These are phyloP conservation scores for Berkeleyomyces basicola DNA, from an alignment of 2,329 filamentous ascomycete genomes.

Conservation along the genomic window DNA sequence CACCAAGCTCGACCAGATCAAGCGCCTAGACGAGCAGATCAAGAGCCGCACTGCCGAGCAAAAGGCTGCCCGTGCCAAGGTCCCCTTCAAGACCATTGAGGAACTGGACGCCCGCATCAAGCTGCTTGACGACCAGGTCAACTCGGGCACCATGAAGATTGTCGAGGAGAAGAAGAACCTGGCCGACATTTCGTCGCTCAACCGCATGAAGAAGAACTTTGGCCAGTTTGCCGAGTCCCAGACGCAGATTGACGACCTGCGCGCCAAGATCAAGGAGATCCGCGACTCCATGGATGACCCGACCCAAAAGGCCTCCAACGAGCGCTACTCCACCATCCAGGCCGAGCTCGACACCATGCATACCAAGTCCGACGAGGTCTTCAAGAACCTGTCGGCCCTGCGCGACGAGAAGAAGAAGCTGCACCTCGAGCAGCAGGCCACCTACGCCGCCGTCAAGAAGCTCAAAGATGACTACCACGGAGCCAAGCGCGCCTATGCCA, in stretches of 20 bases:
- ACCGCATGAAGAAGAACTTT: conserved; percentile 86
- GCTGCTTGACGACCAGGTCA: conserved; percentile 67
- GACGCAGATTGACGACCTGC: conserved; percentile 77
- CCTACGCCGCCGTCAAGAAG: conserved; percentile 65
- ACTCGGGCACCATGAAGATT: conserved; percentile 79
- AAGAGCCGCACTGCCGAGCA: conserved; percentile 74
- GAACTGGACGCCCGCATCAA: conserved; percentile 76
- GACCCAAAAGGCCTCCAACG: conserved; percentile 72
- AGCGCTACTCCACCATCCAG: conserved; percentile 72
- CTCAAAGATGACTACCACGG: conserved; percentile 81
- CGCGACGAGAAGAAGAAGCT: conserved; percentile 75
- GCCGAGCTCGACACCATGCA: conserved; percentile 81
- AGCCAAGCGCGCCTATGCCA: conserved; percentile 63
- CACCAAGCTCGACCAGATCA: conserved; percentile 74
- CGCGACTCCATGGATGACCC: conserved; percentile 84
- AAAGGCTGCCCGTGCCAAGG: conserved; percentile 65
- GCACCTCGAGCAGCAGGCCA: conserved; percentile 72
- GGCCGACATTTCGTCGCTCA: conserved; percentile 61
- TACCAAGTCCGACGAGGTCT: conserved; percentile 77
- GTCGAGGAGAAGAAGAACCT: conserved; percentile 96
- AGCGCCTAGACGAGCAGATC: conserved; percentile 76
- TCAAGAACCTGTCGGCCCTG: conserved; percentile 71
- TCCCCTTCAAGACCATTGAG: conserved; percentile 72
- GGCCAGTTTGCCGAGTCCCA: conserved; percentile 67
- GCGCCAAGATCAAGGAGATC: conserved; percentile 73